A percentile compares a stretch with the other conserved stretches of the same genome.
Evolutionary conservation across 2,329 filamentous ascomycete genomes (phyloP).

Genomic region (Epichloe typhina): DNA sequence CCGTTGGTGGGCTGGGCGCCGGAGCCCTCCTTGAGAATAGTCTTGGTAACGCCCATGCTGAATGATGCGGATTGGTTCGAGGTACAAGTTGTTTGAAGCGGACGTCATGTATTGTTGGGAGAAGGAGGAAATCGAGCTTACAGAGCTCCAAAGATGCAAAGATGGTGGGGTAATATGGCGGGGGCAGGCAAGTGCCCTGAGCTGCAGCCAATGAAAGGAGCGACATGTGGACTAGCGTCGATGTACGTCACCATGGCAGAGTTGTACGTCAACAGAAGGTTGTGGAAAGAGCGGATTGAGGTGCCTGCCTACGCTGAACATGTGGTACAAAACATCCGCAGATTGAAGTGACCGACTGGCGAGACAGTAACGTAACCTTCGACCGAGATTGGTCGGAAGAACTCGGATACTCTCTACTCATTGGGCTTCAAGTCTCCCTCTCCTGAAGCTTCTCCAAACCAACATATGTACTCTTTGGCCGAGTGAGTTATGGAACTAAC

Average conservation of each 20-base stretch:
- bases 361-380: no score
- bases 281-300: background rate
- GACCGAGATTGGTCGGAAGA: no score
- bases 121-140: background rate
- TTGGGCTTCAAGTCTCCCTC: no score
- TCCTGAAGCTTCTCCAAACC: no score
- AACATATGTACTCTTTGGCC: no score
- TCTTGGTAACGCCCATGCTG: conserved; percentile 65
- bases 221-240: background rate
- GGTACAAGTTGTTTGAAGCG: background rate
- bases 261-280: background rate
- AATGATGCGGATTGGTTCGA: background rate
- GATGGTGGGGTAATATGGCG: background rate
- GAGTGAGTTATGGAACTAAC: no score
- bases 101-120: background rate
- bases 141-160: background rate
- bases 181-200: background rate
- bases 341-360: no score
- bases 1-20: conserved; percentile 47
- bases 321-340: no score
- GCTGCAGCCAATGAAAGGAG: conserved; percentile 1
- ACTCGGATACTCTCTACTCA: no score
- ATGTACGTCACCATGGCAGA: background rate
- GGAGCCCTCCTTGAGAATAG: conserved; percentile 46
- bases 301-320: no score